Conservation (phyloP, 257 asterid species). For the Avicennia marina region DNA sequence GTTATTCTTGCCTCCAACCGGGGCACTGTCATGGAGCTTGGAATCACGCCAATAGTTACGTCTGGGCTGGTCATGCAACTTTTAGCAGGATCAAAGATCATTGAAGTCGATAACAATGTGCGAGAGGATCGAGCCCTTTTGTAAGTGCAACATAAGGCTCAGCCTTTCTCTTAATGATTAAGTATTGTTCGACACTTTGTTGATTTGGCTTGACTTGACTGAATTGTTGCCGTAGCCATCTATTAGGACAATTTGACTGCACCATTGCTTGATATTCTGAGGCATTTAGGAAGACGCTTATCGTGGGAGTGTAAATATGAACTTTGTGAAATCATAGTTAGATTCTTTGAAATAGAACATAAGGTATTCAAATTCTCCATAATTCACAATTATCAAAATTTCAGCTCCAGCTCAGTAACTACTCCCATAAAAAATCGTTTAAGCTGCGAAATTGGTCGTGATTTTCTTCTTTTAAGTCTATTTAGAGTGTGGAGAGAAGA, state of each 20-base stretch:
- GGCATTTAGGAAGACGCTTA: background rate
- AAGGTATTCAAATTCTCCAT: background rate
- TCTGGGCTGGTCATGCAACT: constrained; percentile 36
- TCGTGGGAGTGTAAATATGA: background rate
- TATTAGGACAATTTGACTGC: background rate
- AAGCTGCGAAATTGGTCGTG: background rate
- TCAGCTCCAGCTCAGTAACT: background rate
- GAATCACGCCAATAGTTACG: constrained; percentile 35
- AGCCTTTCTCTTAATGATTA: background rate
- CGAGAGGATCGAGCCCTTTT: constrained; percentile 35
- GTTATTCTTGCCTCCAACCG: constrained; percentile 35
- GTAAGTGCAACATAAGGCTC: constrained; percentile 15
- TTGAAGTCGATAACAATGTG: constrained; percentile 37
- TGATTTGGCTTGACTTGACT: background rate
- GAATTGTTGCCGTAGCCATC: background rate
- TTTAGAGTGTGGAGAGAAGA: background rate
- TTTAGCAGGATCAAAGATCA: constrained; percentile 35
- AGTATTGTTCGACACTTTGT: background rate
- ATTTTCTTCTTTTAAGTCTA: background rate
- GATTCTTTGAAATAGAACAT: background rate
- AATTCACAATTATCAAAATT: background rate
- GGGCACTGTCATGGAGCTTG: constrained; percentile 38
- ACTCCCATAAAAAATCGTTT: background rate
- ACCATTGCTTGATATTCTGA: too few species aligned
- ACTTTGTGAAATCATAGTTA: too few species aligned